Conservation (phyloP, 202 grass and related monocot species). For the Hordeum pubiflorum region DNA sequence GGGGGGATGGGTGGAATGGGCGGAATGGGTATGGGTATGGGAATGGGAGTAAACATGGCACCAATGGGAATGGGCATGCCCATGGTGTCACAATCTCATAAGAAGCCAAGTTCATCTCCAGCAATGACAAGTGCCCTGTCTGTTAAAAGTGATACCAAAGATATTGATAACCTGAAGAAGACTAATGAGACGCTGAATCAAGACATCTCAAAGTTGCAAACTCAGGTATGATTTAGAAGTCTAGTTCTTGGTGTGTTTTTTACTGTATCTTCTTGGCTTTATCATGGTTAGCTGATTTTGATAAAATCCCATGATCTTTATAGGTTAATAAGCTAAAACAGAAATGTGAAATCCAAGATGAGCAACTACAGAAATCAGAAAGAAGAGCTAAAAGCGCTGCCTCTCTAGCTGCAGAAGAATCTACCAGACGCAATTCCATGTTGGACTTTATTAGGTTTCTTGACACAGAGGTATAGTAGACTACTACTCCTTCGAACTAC, state of each 20-base stretch:
- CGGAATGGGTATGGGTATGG: not conserved
- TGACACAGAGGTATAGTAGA: slow-evolving; percentile 36
- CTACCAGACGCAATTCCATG: slow-evolving; percentile 39
- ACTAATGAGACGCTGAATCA: slow-evolving; percentile 57
- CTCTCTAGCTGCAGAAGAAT: slow-evolving; percentile 52
- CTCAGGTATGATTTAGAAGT: slow-evolving; percentile 45
- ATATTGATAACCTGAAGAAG: slow-evolving; percentile 49
- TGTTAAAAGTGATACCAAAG: slow-evolving; percentile 32
- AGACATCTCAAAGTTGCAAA: slow-evolving; percentile 61
- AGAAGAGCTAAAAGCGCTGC: slow-evolving; percentile 37
- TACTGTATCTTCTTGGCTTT: not conserved
- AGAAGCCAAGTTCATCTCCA: slow-evolving; percentile 45
- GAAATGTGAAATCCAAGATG: slow-evolving; percentile 65
- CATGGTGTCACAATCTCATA: slow-evolving; percentile 12
- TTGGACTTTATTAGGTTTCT: slow-evolving; percentile 66
- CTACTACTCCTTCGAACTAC: not conserved
- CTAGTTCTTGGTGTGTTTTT: not conserved
- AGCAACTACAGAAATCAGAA: slow-evolving; percentile 46
- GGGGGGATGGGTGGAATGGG: not conserved
- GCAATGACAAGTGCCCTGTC: slow-evolving; percentile 32
- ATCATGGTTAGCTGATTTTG: not conserved
- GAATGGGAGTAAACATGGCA: not conserved
- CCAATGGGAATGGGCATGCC: slow-evolving; percentile 34
- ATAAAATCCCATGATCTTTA: not conserved
- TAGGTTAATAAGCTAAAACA: slow-evolving; percentile 58